A percentile compares a stretch with the other conserved stretches of the same genome.
Evolutionary conservation across 2,329 filamentous ascomycete genomes (phyloP).

Genomic region (Alternaria hordeiaustralica): DNA sequence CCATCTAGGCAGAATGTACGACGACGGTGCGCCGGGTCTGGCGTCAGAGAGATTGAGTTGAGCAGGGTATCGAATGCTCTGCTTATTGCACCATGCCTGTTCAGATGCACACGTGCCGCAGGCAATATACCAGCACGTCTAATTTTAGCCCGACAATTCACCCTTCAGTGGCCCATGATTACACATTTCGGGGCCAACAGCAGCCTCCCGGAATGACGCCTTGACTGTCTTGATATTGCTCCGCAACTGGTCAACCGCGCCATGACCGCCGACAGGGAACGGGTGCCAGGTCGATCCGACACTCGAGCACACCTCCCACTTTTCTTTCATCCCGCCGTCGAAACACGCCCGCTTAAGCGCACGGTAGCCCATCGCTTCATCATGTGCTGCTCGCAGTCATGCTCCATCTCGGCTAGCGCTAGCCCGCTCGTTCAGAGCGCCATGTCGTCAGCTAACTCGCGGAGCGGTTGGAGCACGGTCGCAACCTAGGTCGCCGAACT

Average conservation of each 20-base stretch:
- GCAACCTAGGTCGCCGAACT: slow-evolving; percentile 38
- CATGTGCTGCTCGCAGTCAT: slow-evolving; percentile 41
- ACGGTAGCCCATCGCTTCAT: slow-evolving; percentile 29
- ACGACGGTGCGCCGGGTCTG: slow-evolving; percentile 31
- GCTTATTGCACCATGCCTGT: slow-evolving; percentile 37
- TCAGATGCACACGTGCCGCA: slow-evolving; percentile 43
- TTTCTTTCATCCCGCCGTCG: slow-evolving; percentile 21
- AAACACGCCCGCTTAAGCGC: slow-evolving; percentile 35
- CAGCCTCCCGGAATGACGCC: slow-evolving; percentile 22
- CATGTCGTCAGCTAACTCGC: slow-evolving; percentile 36
- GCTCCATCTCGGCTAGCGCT: slow-evolving; percentile 37
- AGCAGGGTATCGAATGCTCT: slow-evolving; percentile 21
- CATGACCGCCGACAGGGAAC: slow-evolving; percentile 30
- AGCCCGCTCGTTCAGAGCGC: slow-evolving; percentile 31
- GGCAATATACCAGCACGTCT: slow-evolving; percentile 39
- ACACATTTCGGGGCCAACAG: slow-evolving; percentile 33
- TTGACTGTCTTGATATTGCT: slow-evolving; percentile 16
- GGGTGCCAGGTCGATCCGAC: slow-evolving; percentile 20
- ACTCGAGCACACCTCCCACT: slow-evolving; percentile 11
- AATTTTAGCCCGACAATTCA: slow-evolving; percentile 39
- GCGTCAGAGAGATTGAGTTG: slow-evolving; percentile 31
- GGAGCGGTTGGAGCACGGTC: slow-evolving; percentile 35
- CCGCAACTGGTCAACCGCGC: slow-evolving; percentile 15
- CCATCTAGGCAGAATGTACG: slow-evolving; percentile 27
- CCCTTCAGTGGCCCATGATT: slow-evolving; percentile 16